Percentiles rank a stretch among this genome's conserved stretches.
Conservation (phyloP, 768 basidiomycete species). For the Boletus rufocinnamomeus region DNA sequence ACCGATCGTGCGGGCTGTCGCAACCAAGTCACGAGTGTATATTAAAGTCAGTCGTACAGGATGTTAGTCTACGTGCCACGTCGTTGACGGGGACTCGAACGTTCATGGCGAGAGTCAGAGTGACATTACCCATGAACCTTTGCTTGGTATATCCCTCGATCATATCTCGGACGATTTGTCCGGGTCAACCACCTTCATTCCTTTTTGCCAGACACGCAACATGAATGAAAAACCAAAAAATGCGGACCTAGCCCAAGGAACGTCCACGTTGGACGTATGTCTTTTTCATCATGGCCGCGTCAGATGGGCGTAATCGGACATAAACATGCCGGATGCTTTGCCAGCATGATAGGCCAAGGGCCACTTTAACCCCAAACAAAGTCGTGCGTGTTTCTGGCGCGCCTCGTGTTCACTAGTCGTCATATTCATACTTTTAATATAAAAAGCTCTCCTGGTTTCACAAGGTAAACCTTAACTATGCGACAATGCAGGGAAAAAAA, state of each 20-base stretch:
- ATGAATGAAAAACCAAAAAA: not conserved
- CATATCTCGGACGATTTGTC: slow-evolving; percentile 13
- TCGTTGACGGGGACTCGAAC: not conserved
- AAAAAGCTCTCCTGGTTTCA: slow-evolving; percentile 12
- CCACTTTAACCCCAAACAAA: slow-evolving; percentile 27
- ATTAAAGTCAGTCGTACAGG: not conserved
- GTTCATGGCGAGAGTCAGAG: not conserved
- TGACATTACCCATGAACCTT: not conserved
- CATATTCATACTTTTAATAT: slow-evolving; percentile 7
- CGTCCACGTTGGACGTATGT: not conserved
- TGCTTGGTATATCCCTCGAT: not conserved
- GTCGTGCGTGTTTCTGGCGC: slow-evolving; percentile 29
- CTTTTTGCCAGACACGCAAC: not conserved
- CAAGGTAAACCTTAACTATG: slow-evolving; percentile 25
- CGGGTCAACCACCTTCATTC: slow-evolving; percentile 1
- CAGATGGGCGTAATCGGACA: slow-evolving; percentile 5
- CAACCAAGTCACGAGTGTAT: not conserved
- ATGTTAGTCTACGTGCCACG: slow-evolving; percentile 1
- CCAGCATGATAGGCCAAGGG: slow-evolving; percentile 1
- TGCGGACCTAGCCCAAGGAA: not conserved
- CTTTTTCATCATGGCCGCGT: not conserved
- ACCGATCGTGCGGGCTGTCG: not conserved
- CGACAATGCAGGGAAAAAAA: slow-evolving; percentile 15
- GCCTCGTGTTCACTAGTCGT: slow-evolving; percentile 27
- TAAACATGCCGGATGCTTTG: not conserved